Conservation (phyloP, 768 basidiomycete species). For the Austroboletus eburneus region DNA sequence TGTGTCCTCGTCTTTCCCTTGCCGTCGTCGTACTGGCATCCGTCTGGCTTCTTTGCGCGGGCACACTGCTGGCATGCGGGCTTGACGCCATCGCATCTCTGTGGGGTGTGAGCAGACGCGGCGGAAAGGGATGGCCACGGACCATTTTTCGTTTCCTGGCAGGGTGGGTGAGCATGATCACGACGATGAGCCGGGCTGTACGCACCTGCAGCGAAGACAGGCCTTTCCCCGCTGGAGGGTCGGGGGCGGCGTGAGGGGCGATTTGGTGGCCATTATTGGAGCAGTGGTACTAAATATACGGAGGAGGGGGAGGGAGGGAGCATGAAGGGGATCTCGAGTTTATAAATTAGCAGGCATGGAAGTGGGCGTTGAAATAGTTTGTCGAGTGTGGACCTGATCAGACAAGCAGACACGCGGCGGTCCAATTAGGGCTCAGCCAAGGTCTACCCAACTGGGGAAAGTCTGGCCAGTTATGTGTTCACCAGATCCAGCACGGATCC, state of each 20-base stretch:
- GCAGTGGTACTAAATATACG: constrained; percentile 36
- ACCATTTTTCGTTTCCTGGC: constrained; percentile 71
- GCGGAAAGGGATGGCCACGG: constrained; percentile 12
- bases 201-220: constrained; percentile 68
- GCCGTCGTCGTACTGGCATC: constrained; percentile 80
- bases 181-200: constrained; percentile 8
- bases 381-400: constrained; percentile 26
- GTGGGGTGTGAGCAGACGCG: neutral
- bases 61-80: constrained; percentile 77
- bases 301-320: constrained; percentile 4
- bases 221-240: constrained; percentile 67
- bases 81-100: constrained; percentile 77
- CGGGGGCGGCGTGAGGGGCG: constrained; percentile 26
- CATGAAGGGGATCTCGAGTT: no score
- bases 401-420: constrained; percentile 26
- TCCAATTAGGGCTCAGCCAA: constrained; percentile 18
- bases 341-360: constrained; percentile 31
- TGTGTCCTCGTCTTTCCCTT: constrained; percentile 82
- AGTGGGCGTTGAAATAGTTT: constrained; percentile 26
- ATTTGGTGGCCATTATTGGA: constrained; percentile 35
- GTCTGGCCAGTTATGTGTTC: constrained; percentile 5
- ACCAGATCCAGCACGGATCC: constrained; percentile 14
- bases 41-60: constrained; percentile 71
- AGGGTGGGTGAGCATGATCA: constrained; percentile 11
- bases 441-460: constrained; percentile 17